Conservation (phyloP, 2,329 filamentous ascomycete species). For the Dichotomopilus funicola region DNA sequence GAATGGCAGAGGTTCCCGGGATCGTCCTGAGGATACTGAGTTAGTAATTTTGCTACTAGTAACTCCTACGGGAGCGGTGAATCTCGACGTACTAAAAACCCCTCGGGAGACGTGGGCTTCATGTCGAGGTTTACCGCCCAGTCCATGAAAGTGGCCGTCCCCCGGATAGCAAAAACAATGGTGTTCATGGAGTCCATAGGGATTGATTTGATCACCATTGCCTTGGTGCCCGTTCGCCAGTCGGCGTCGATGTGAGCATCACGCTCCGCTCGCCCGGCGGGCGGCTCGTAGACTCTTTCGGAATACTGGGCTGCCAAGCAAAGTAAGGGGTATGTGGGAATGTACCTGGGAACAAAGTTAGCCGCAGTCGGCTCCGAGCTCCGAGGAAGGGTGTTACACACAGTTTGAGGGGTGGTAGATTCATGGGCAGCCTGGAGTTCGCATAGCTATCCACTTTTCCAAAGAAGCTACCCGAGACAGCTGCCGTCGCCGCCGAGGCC, state of each 20-base stretch:
- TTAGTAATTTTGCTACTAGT: not conserved
- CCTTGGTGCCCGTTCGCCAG: constrained; percentile 69
- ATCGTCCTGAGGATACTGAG: constrained; percentile 48
- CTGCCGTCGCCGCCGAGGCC: constrained; percentile 29
- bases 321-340: constrained; percentile 69
- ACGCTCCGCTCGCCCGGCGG: constrained; percentile 50
- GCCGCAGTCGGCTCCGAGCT: not conserved
- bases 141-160: constrained; percentile 73
- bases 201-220: constrained; percentile 77
- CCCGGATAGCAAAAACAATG: constrained; percentile 78
- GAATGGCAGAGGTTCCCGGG: constrained; percentile 70
- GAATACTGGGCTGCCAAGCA: constrained; percentile 75
- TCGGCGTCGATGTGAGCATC: constrained; percentile 66
- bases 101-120: constrained; percentile 56
- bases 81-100: constrained; percentile 48
- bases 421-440: constrained; percentile 65
- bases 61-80: not conserved
- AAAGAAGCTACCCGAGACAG: constrained; percentile 53
- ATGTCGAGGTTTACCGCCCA: constrained; percentile 79
- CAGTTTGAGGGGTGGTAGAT: constrained; percentile 62
- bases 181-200: constrained; percentile 71
- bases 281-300: constrained; percentile 63
- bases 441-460: constrained; percentile 72
- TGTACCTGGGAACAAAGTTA: constrained; percentile 46
- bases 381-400: constrained; percentile 32